phyloP scores from a whole-genome alignment of 2,329 filamentous ascomycete species.

The Podosphaera fusca region DNA sequence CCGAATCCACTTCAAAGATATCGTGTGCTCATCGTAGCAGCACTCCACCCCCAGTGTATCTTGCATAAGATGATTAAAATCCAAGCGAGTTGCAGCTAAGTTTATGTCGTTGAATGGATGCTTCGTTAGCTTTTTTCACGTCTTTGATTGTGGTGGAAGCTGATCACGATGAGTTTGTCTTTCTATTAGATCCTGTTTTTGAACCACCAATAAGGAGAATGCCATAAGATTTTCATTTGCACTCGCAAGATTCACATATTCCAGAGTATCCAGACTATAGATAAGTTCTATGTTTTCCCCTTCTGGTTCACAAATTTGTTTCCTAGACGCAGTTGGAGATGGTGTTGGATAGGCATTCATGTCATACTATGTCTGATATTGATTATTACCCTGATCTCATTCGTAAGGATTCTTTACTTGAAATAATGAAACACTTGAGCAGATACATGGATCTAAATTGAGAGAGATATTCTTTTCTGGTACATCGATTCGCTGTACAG shows the following conservation, averaged over 20 bases:
- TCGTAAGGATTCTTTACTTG: neutral
- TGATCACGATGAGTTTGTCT: neutral
- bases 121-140: neutral
- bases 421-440: neutral
- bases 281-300: neutral
- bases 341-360: neutral
- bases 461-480: neutral
- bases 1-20: neutral
- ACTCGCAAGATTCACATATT: too few relatives aligned
- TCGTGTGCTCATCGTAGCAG: neutral
- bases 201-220: too few relatives aligned
- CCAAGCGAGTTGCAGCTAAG: neutral
- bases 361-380: neutral
- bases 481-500: neutral
- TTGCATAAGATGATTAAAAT: neutral
- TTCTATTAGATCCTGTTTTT: too few relatives aligned
- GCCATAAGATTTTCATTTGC: too few relatives aligned
- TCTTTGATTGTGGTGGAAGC: neutral
- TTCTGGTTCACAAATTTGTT: neutral
- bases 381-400: neutral
- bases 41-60: neutral
- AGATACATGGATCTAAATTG: neutral
- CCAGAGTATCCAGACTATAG: neutral
- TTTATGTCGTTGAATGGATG: neutral
- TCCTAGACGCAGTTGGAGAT: neutral